Evolutionary conservation across 306 rosid genomes (phyloP).

Genomic region (Cucurbita argyrosperma): DNA sequence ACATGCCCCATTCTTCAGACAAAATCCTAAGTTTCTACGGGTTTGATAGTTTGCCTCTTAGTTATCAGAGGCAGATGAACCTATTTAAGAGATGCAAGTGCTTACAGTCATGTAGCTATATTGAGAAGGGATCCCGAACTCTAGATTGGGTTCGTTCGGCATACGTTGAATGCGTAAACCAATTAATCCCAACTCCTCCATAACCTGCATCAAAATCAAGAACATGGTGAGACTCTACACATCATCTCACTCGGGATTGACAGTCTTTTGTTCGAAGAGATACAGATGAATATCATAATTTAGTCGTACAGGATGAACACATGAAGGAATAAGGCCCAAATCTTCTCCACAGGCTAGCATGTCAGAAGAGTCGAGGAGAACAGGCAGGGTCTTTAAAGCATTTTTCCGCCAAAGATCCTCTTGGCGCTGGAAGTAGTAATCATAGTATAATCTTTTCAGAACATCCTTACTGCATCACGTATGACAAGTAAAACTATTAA

Average conservation of each 20-base stretch:
- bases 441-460: conserved; percentile 66
- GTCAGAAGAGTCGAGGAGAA: conserved; percentile 69
- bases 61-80: neutral
- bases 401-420: conserved; percentile 85
- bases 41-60: neutral
- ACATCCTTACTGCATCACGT: conserved; percentile 53
- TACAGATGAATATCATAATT: neutral
- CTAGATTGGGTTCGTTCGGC: conserved; percentile 76
- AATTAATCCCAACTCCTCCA: conserved; percentile 86
- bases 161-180: conserved; percentile 95
- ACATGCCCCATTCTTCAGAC: neutral
- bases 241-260: neutral
- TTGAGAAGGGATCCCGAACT: conserved; percentile 86
- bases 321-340: conserved; percentile 89
- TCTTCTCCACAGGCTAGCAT: conserved; percentile 98
- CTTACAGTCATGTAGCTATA: conserved; percentile 86
- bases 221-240: neutral
- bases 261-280: neutral
- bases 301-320: conserved; percentile 81
- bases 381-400: conserved; percentile 92
- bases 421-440: conserved; percentile 93
- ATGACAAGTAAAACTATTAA: neutral
- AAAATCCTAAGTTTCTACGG: neutral
- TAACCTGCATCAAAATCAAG: conserved; percentile 42
- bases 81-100: neutral